Evolutionary conservation across 805 yeast genomes (phyloP), one percentile per base, ranked within the genome.

Genomic region (Metschnikowia picachoensis): DNA sequence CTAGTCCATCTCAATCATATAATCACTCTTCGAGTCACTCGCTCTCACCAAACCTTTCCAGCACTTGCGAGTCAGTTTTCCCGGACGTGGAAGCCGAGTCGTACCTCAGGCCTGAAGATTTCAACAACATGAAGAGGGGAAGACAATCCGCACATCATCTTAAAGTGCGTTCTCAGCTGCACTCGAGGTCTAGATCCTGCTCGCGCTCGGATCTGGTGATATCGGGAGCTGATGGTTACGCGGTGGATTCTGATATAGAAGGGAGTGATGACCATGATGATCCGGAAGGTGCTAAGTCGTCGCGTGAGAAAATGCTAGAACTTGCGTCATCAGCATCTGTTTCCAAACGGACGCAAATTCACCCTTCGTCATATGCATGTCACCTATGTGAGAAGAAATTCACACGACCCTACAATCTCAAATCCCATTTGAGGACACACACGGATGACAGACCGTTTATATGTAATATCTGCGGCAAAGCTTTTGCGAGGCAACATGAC

Each of bases 351-450:
- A 71, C 77, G 7, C 89, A 85, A 56, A 85, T 83, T 50, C 83
- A 83, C 58, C 92, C 92, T 0, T 78, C 87, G 25, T 74, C 80
- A 8, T 87, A 79, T 64, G 85, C 85, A 2, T 92, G 98, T 64
- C 82, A 83, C 48, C 66, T 87, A 36, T 92, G 99, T 66, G 90
- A 82, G 35, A 90, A 89, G 65, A 71, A 83, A 40, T 92, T 92
- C 62, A 92, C 98, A 2, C 70, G 98, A 45, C 96, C 97, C 0
- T 94, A 94, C 64, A 94, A 94, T 61, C 72, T 92, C 54, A 88
- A 92, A 56, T 87, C 96, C 0, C 99, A 92, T 66, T 70, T 87
- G 60, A 73, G 97, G 48, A 92, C 98, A 0, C 99, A 87, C 62
- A 86, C 95, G 0, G 85, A 85, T 60, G 95, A 87, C 59, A 68